Conservation (phyloP, 805 yeast species). For the Myxozyma melibiosi region DNA sequence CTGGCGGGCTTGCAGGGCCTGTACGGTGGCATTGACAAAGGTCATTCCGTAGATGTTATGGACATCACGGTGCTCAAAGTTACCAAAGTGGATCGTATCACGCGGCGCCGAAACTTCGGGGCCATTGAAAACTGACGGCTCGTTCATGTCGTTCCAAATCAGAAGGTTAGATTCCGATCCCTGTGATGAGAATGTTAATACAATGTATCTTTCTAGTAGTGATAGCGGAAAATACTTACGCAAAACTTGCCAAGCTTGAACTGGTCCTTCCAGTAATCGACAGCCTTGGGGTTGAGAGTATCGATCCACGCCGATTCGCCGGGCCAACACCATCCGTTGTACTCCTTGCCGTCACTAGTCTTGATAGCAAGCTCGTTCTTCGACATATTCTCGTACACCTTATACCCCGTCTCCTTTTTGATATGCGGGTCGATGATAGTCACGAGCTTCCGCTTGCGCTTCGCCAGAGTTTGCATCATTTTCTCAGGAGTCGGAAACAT, state of each 20-base stretch:
- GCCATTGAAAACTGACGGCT: conserved; percentile 92
- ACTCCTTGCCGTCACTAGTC: conserved; percentile 52
- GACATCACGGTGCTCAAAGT: conserved; percentile 86
- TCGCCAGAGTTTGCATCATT: conserved; percentile 66
- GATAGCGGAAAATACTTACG: conserved; percentile 6
- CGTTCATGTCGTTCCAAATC: conserved; percentile 98
- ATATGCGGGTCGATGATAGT: conserved; percentile 91
- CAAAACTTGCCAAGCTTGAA: conserved; percentile 50
- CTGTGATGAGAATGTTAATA: neutral
- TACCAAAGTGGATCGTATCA: conserved; percentile 74
- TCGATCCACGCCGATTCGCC: conserved; percentile 96
- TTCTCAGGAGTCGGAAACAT: conserved; percentile 72
- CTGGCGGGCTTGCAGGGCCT: conserved; percentile 60
- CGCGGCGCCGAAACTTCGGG: conserved; percentile 91
- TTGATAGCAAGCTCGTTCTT: conserved; percentile 51
- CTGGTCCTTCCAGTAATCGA: conserved; percentile 60
- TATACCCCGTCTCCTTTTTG: conserved; percentile 59
- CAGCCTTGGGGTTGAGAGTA: conserved; percentile 66
- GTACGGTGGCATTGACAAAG: conserved; percentile 76
- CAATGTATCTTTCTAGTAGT: neutral
- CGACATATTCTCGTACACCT: conserved; percentile 57
- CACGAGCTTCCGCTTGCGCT: conserved; percentile 77
- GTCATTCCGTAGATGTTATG: conserved; percentile 85
- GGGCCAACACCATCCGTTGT: conserved; percentile 95
- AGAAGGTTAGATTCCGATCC: conserved; percentile 61